A percentile compares a stretch with the other conserved stretches of the same genome.
Conservation (phyloP, 1,139 yeast genomes). For the Taphrina confusa region DNA sequence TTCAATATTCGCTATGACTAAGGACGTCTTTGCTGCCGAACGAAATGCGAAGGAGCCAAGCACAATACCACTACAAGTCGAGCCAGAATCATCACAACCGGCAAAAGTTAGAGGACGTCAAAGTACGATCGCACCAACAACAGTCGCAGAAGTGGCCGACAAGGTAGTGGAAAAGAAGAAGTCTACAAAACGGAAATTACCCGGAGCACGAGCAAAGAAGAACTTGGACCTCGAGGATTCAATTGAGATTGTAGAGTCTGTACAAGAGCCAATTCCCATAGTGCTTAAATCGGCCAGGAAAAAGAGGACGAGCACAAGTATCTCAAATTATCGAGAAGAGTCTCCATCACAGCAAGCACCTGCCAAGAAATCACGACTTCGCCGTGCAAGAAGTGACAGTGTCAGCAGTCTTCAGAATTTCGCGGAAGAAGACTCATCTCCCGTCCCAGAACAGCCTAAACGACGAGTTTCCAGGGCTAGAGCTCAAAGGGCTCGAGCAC, state of each 20-base stretch:
- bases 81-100: constrained; percentile 9
- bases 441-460: background rate
- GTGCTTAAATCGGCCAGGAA: constrained; percentile 23
- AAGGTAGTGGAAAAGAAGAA: constrained; percentile 3
- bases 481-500: background rate
- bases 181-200: constrained; percentile 4
- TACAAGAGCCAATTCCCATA: constrained; percentile 19
- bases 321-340: background rate
- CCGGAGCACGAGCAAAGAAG: background rate
- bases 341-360: background rate
- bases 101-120: background rate
- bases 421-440: background rate
- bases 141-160: background rate
- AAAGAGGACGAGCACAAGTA: constrained; percentile 13
- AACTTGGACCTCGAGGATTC: background rate
- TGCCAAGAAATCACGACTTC: background rate
- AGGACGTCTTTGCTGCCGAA: constrained; percentile 25
- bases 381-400: constrained; percentile 1
- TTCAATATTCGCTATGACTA: constrained; percentile 34
- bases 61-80: constrained; percentile 4
- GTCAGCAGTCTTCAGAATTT: background rate
- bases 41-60: constrained; percentile 1
- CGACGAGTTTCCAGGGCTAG: background rate
- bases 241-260: background rate
- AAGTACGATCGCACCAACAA: background rate